Evolutionary conservation across 441 rosid genomes (phyloP), one percentile per base, ranked within the genome.

Genomic region (Populus hybrid): DNA sequence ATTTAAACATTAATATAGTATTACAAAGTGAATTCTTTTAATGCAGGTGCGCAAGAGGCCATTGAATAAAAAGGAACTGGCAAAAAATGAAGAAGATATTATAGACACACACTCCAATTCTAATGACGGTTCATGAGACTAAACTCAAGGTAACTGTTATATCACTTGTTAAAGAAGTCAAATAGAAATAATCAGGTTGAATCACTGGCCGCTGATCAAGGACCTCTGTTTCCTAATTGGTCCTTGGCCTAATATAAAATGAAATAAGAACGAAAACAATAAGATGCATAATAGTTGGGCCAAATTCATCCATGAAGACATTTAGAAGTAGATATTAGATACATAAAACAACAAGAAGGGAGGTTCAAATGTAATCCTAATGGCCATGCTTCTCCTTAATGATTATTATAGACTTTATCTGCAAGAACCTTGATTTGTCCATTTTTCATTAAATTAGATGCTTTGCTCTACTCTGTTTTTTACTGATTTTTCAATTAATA

Each of bases 31-130:
- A 74, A 86, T 36, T 32, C 59, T 50, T 78, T 85, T 36, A 78
- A 67, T 74, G 74, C 89, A 96, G 99, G 99, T 96, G 75, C 97
- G 99, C 69, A 96, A 96, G 88, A 85, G 99, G 83, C 98, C 98
- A 68, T 87, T 96, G 82, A 96, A 96, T 81, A 94, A 96, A 82
- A 96, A 96, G 83, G 99, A 96, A 85, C 82, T 90, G 23, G 85
- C 97, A 8, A 92, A 90, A 86, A 94, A 90, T 78, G 99, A 96
- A 84, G 97, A 96, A 84, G 99, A 96, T 85, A 96, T 96, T 40
- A 79, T 96, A 79, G 97, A 92, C 67, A 90, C 98, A 57, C 81
- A 73, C 83, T 87, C 86, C 75, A 96, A 94, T 81, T 77, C 94
- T 34, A 42, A n/a, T 96, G 67, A 94, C 96, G 32, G 98, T 96